Evolutionary conservation across 371 early-diverging fungal genomes (phyloP), one percentile per base, ranked within the genome.

Genomic region (Rhizopus arrhizus): DNA sequence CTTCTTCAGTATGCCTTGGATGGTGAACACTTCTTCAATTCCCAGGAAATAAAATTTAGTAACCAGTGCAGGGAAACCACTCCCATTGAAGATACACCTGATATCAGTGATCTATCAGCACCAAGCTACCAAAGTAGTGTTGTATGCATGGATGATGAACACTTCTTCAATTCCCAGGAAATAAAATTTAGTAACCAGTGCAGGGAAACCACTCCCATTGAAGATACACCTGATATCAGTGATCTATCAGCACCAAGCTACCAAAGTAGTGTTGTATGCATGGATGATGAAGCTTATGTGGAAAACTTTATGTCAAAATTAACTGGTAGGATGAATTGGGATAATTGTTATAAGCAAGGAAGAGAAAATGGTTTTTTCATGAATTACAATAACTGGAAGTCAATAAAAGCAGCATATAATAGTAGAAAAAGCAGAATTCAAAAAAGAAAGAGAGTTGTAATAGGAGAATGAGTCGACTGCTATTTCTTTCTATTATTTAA

Each of bases 181-280:
- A 47, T n/a, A 22, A 47, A 47, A 47, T 47, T 47, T 47, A 22
- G 28, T 47, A 22, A 16, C 6, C 10, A 47, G 47, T 10, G 38
- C 38, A 47, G 7, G 47, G 47, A 47, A 22, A 22, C 9, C 10
- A 47, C 47, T 22, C n/a, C n/a, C n/a, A n/a, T n/a, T n/a, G n/a
- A n/a, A n/a, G 4, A 42, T n/a, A 42, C 12, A 4, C n/a, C 43
- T 12, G 43, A 42, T 4, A 42, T 42, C 12, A n/a, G 6, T 13
- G 13, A 42, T 4, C 4, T 42, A 42, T 42, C 13, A 11, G 43
- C 12, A 4, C 43, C 6, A 42, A 42, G 58, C 55, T 58, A 61
- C 59, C 15, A 58, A 66, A 49, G 50, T 61, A 61, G 66, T 66
- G 35, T 62, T 66, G 54, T 55, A 47, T 40, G 58, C 61, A 58